Base-by-base conservation (phyloP, 306 rosid species). In the Nissolia schottii region DNA sequence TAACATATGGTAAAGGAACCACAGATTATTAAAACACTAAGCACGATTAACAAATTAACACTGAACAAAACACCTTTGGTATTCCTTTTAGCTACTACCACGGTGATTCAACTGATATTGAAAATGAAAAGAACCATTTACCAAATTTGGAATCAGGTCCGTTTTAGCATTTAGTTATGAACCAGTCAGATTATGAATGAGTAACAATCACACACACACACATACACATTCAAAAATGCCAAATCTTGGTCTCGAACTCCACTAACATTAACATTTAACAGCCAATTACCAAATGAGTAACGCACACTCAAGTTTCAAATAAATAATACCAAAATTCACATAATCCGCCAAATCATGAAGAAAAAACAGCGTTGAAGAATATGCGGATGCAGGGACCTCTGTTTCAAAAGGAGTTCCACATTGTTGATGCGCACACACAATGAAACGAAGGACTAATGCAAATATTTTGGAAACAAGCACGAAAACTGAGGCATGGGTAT, bases 21-120 rank as follows among this genome's bases (percentile, higher is more conserved):
- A 34, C 54, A 57, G 48, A 80, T 53, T 41, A 62, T 27, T 80
- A 57, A 48, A 80, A 57, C 40, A 24, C 37, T 45, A 61, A 19
- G 60, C 65, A 4, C 59, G n/a, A 13, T 56, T 46, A 25, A 57
- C 29, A 38, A 50, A 14, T 9, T 53, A 59, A 37, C 16, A 75
- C 40, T 23, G 14, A 19, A 45, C 58, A 66, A 34, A 55, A 49
- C 65, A 54, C 51, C 48, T 46, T 19, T 15, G 48, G 46, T n/a
- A 24, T 53, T 56, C 19, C 15, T 34, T 46, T 66, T 35, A 70
- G 60, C 23, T 46, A 64, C 22, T 48, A 7, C 35, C 25, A 9
- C 27, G 35, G 59, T 37, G 20, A 51, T 75, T 1, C 59, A 70
- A 34, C 35, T 43, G 46, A 53, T 72, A 48, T 20, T 64, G 59